A percentile compares a stretch with the other conserved stretches of the same genome.
Evolutionary conservation across 768 basidiomycete genomes (phyloP).

Genomic region (Myochromella boudieri): DNA sequence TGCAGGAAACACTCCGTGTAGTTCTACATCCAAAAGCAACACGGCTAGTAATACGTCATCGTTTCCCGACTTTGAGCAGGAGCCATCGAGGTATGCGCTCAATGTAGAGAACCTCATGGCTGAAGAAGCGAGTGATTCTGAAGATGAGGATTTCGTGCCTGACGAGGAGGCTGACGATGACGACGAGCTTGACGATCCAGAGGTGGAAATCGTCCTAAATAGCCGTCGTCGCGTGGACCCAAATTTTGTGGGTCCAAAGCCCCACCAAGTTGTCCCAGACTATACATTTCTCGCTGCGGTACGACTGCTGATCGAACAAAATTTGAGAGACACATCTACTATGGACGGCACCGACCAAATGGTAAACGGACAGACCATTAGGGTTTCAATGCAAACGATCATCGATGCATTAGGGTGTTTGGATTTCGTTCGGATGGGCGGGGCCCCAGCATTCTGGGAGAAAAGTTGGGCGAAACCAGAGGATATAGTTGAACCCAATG

Average conservation of each 20-base stretch:
- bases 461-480: slow-evolving; percentile 1
- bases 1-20: neutral
- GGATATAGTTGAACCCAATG: neutral
- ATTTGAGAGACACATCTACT: slow-evolving; percentile 39
- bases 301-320: slow-evolving; percentile 51
- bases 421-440: slow-evolving; percentile 39
- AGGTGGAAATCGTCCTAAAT: slow-evolving; percentile 16
- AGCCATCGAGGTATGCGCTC: slow-evolving; percentile 11
- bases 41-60: neutral
- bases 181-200: slow-evolving; percentile 14
- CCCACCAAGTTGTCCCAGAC: slow-evolving; percentile 37
- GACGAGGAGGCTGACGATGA: slow-evolving; percentile 15
- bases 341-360: neutral
- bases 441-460: slow-evolving; percentile 41
- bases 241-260: slow-evolving; percentile 18
- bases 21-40: neutral
- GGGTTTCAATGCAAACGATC: slow-evolving; percentile 1
- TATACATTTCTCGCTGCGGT: slow-evolving; percentile 53
- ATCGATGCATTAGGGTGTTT: slow-evolving; percentile 21
- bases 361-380: neutral
- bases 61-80: slow-evolving; percentile 17
- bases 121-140: slow-evolving; percentile 5
- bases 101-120: slow-evolving; percentile 7
- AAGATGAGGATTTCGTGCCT: slow-evolving; percentile 16
- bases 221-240: slow-evolving; percentile 13